Evolutionary conservation across 225 moss, liverwort and hornwort genomes (phyloP), one percentile per base, ranked within the genome.

Genomic region (Polytrichum formosum): DNA sequence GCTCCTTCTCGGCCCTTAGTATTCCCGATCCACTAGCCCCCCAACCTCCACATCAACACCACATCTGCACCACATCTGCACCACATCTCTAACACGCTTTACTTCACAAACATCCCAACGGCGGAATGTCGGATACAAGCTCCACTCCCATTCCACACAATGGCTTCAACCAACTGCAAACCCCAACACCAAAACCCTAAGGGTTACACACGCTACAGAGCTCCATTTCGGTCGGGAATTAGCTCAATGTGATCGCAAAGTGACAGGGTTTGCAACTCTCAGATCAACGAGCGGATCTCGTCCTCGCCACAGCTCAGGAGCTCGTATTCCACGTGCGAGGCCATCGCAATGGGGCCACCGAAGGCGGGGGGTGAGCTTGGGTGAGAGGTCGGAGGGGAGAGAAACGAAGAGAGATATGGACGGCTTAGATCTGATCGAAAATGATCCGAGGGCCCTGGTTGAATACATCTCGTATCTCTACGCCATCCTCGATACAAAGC

Each of bases 141-240:
- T 28, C 58, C 9, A 58, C 17, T 26, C 62, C 62, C 23, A 23
- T 23, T 16, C 62, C 26, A 26, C 58, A 58, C 20, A 58, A 22
- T 58, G 1, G 21, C 58, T 23, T 26, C 22, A 28, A 26, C 62
- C 22, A 23, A 16, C 23, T 26, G 62, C 62, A 63, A 26, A 63
- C 62, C 62, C 62, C 62, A 23, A 26, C 23, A 26, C 22, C 27
- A 23, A 63, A 63, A 63, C 62, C 62, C 62, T 63, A 63, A 63
- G 4, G 20, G 6, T 20, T 23, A 28, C 16, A 22, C 62, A 28
- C 62, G 23, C 62, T 26, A 63, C 62, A 63, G 23, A 63, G 62
- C 8, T 2, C 26, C 62, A 26, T 63, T 63, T 13, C 28, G 62
- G 27, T 27, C 46, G 13, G 46, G 46, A 46, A 46, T 46, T 13